Evolutionary conservation across 2,329 filamentous ascomycete species (phyloP), one percentile per base, ranked within the genome.

Genomic region (Trichoderma sp.): DNA sequence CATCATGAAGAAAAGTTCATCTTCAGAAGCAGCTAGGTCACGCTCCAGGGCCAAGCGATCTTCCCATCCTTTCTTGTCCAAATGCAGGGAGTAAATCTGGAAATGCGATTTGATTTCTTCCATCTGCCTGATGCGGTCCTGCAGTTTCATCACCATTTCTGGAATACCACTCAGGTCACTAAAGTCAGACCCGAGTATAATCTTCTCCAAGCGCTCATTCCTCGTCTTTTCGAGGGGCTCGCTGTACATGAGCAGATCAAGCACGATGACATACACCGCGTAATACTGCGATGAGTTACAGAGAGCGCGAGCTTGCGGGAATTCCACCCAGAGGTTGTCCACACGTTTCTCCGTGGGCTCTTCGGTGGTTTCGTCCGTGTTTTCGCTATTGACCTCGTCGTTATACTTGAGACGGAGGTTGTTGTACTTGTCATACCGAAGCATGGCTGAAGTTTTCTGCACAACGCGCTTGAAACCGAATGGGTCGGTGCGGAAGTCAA

Each of bases 1-100:
- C 97, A 99, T 98, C 87, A 99, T 94, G 86, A 99, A 99, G 88
- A 99, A 99, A 9, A 99, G 86, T 83, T 99, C 97, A 80, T 99
- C 97, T 83, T 98, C 97, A 81, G 95, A 98, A 24, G 91, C 91
- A 11, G 94, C 91, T 68, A 99, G 87, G 82, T 99, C 97, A 69
- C 94, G 93, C 82, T 99, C 97, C 60, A 99, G 89, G n/a, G 92
- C 86, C 76, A 98, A 88, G 41, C 95, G 91, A 82, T 98, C 96
- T 81, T 97, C 92, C 95, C 96, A 98, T 16, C 95, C 95, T 81
- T 94, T 91, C 80, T 92, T 92, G 83, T 98, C 96, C 31, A 99
- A 89, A 76, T 93, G 93, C 80, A 93, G 93, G 41, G 95, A 93
- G 82, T 98, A 95, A 75, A 97, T 92, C 84, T 98, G 95, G 89